phyloP scores from a whole-genome alignment of 441 rosid genomes.

The Populus hybrid region DNA sequence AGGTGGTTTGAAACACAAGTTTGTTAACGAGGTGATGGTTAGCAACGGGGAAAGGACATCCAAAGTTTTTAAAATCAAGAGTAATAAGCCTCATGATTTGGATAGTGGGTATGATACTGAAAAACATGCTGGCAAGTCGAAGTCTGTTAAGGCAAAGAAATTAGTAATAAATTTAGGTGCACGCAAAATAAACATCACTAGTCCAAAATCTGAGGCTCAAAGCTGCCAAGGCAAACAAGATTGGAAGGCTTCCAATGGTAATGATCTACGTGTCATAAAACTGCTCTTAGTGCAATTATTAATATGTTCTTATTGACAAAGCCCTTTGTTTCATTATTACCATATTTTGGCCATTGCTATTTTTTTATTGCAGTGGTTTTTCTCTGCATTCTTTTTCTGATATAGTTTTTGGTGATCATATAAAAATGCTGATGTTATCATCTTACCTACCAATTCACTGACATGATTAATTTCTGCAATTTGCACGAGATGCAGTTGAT shows the following conservation, averaged over 20 bases:
- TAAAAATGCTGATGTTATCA: neutral
- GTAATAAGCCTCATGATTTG: conserved; percentile 53
- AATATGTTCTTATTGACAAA: neutral
- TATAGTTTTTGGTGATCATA: neutral
- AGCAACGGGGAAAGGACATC: conserved; percentile 68
- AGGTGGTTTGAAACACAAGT: conserved; percentile 71
- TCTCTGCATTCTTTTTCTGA: too few relatives aligned
- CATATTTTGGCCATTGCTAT: too few relatives aligned
- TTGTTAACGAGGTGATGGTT: conserved; percentile 88
- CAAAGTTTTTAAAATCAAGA: conserved; percentile 61
- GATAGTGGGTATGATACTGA: conserved; percentile 64
- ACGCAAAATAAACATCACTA: conserved; percentile 69
- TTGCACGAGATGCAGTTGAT: conserved; percentile 58
- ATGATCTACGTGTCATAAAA: neutral
- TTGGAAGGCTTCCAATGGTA: conserved; percentile 60
- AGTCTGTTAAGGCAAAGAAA: conserved; percentile 74
- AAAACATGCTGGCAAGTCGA: conserved; percentile 50
- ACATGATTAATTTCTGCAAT: conserved; percentile 11
- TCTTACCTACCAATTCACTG: neutral
- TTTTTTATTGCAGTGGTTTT: too few relatives aligned
- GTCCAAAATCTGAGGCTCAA: conserved; percentile 62
- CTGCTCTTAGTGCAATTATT: neutral
- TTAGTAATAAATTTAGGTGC: conserved; percentile 89
- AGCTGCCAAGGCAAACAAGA: conserved; percentile 64
- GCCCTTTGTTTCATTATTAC: too few relatives aligned